A percentile compares a stretch with the other conserved stretches of the same genome.
Conservation (phyloP, 352 stramenopile genomes). For the Globisporangium yorkense region DNA sequence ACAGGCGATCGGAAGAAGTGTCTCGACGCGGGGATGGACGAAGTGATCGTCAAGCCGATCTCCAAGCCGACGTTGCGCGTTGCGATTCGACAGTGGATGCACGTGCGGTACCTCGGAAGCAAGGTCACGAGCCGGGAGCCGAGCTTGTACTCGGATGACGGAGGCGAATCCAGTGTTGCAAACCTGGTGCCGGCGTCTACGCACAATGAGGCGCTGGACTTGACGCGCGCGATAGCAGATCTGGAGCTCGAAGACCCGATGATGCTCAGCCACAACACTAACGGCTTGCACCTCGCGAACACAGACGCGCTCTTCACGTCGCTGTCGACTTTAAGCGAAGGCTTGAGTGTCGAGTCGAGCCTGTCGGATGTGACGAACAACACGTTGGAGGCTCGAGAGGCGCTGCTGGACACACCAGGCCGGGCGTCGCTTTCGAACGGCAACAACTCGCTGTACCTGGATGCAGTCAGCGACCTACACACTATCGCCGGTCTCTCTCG, state of each 20-base stretch:
- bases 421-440: conserved; percentile 15
- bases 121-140: conserved; percentile 30
- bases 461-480: conserved; percentile 16
- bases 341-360: conserved; percentile 38
- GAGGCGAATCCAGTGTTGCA: conserved; percentile 18
- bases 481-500: conserved; percentile 12
- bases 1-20: conserved; percentile 80
- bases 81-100: conserved; percentile 79
- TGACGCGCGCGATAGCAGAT: conserved; percentile 76
- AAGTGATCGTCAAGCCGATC: conserved; percentile 86
- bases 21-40: conserved; percentile 79
- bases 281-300: conserved; percentile 26
- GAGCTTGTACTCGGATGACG: conserved; percentile 31
- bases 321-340: conserved; percentile 48
- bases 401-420: conserved; percentile 17
- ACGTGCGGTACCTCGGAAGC: conserved; percentile 55
- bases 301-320: conserved; percentile 42
- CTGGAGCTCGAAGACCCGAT: conserved; percentile 83
- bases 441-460: conserved; percentile 24
- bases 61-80: conserved; percentile 55
- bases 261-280: conserved; percentile 58
- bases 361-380: conserved; percentile 32
- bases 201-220: conserved; percentile 71
- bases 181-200: conserved; percentile 68
- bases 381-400: conserved; percentile 8